phyloP scores from a whole-genome alignment of 768 basidiomycete species.

The Naganishia kalamii region DNA sequence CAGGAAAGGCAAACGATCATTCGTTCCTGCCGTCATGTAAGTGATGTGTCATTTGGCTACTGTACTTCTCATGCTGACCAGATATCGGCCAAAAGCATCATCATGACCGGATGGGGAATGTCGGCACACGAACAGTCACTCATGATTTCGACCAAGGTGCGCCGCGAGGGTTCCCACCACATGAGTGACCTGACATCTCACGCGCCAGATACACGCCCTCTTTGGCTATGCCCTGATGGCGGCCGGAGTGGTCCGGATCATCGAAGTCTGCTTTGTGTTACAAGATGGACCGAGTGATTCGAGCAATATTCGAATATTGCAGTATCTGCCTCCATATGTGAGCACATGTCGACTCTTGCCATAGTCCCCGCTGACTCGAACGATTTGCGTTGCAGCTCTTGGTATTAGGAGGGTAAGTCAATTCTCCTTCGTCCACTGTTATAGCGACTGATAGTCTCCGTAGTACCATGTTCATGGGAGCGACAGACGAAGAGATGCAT shows the following conservation, averaged over 20 bases:
- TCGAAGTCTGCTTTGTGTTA: constrained; percentile 76
- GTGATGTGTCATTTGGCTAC: constrained; percentile 29
- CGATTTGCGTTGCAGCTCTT: constrained; percentile 53
- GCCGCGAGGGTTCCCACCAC: background rate
- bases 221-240: constrained; percentile 83
- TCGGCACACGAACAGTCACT: constrained; percentile 78
- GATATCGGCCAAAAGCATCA: constrained; percentile 53
- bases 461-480: constrained; percentile 82
- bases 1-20: constrained; percentile 36
- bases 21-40: constrained; percentile 76
- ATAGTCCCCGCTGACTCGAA: background rate
- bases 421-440: background rate
- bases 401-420: constrained; percentile 61
- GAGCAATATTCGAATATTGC: constrained; percentile 57
- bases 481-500: constrained; percentile 80
- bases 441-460: background rate
- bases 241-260: constrained; percentile 69
- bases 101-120: constrained; percentile 92
- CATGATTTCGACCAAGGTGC: constrained; percentile 73
- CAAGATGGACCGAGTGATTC: constrained; percentile 39
- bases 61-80: background rate
- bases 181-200: background rate
- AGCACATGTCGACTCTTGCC: constrained; percentile 43
- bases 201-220: constrained; percentile 63
- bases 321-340: constrained; percentile 83